These are phyloP conservation scores for Cladorrhinum sp. DNA, from an alignment of 2,329 filamentous ascomycete species.

Conservation along the genomic window DNA sequence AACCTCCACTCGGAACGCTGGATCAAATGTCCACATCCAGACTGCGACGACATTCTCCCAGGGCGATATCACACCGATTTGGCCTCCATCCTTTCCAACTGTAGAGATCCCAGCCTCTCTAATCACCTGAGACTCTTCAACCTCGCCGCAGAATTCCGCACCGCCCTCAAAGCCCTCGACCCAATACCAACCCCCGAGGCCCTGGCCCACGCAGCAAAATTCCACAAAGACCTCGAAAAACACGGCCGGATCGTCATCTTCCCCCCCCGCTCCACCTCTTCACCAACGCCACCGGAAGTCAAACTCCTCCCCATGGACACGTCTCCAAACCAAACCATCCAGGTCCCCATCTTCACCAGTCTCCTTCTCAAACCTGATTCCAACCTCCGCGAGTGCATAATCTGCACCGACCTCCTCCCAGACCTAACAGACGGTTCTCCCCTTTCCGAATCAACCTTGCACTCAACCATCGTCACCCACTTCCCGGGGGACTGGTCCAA, in stretches of 20 bases:
- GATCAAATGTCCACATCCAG: slow-evolving; percentile 17
- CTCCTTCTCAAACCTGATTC: neutral
- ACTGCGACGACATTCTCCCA: slow-evolving; percentile 7
- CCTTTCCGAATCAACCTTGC: neutral
- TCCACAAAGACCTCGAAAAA: neutral
- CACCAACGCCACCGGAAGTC: slow-evolving; percentile 5
- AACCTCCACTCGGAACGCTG: slow-evolving; percentile 12
- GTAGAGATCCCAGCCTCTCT: neutral
- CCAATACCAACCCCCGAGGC: neutral
- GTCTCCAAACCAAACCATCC: neutral
- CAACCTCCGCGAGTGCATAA: slow-evolving; percentile 12
- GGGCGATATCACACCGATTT: slow-evolving; percentile 1
- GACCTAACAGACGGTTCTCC: slow-evolving; percentile 12
- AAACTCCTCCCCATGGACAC: slow-evolving; percentile 13
- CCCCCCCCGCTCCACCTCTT: neutral
- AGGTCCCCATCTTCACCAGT: neutral
- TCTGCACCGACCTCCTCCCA: slow-evolving; percentile 16
- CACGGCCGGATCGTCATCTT: neutral
- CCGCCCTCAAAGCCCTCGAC: neutral
- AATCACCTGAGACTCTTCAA: neutral
- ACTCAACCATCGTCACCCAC: neutral
- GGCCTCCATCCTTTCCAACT: neutral
- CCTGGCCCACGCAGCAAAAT: neutral
- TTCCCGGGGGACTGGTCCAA: slow-evolving; percentile 15
- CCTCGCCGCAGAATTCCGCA: neutral